Conservation (phyloP, 2,329 filamentous ascomycete genomes). For the Chrysosporium keratinophilum region DNA sequence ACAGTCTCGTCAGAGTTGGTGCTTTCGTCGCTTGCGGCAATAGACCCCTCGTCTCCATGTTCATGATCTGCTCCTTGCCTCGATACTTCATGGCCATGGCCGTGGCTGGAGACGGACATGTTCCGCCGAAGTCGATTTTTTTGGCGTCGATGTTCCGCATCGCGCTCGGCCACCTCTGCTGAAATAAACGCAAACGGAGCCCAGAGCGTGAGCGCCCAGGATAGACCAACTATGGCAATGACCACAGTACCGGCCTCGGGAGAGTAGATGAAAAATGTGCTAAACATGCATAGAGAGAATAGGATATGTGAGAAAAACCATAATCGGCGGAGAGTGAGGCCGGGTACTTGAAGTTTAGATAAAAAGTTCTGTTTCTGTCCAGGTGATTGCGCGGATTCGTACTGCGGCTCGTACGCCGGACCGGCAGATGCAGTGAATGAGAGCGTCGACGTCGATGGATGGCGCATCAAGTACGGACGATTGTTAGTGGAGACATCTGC, state of each 20-base stretch:
- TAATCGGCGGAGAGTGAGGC: conserved; percentile 74
- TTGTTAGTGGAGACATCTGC: background rate
- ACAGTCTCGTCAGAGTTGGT: conserved; percentile 37
- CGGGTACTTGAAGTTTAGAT: conserved; percentile 60
- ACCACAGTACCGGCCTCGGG: conserved; percentile 63
- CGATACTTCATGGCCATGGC: background rate
- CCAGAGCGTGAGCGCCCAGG: conserved; percentile 89
- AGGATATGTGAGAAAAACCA: conserved; percentile 82
- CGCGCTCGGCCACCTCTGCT: conserved; percentile 75
- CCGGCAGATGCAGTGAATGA: conserved; percentile 26
- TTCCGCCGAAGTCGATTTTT: conserved; percentile 25
- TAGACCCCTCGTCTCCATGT: background rate
- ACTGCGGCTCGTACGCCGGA: conserved; percentile 21
- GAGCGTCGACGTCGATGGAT: conserved; percentile 27
- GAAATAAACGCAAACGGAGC: conserved; percentile 92
- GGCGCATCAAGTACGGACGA: conserved; percentile 20
- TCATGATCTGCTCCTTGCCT: background rate
- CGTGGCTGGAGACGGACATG: background rate
- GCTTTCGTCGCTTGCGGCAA: conserved; percentile 34
- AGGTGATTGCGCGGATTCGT: conserved; percentile 12
- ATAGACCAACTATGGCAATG: conserved; percentile 73
- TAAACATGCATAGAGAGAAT: conserved; percentile 70
- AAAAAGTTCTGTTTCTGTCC: conserved; percentile 35
- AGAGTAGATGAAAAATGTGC: conserved; percentile 66
- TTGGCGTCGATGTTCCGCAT: conserved; percentile 52